These are phyloP conservation scores for Fusarium zealandicum DNA, from an alignment of 2,329 filamentous ascomycete species.

Conservation along the genomic window DNA sequence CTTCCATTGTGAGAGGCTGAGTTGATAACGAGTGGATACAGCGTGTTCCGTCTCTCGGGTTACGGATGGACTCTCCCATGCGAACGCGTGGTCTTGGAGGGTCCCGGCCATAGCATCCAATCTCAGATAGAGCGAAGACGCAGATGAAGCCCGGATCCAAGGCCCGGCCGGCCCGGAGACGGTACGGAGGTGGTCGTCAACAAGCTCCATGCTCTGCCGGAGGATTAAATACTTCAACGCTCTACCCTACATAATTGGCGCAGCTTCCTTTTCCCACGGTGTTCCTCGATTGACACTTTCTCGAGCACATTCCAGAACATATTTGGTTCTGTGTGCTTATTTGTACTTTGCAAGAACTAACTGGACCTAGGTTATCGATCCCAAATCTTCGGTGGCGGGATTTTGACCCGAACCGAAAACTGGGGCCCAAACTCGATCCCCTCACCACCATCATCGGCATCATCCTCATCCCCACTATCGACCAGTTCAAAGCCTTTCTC, in stretches of 20 bases:
- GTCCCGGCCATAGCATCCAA: not conserved
- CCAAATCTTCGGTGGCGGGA: not conserved
- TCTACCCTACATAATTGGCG: slow-evolving; percentile 10
- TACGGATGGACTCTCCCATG: slow-evolving; percentile 3
- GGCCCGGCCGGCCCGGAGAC: slow-evolving; percentile 34
- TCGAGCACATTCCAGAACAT: no score
- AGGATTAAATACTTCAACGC: not conserved
- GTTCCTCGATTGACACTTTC: no score
- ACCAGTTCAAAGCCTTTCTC: not conserved
- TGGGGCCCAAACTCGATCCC: not conserved
- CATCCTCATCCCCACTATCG: slow-evolving; percentile 27
- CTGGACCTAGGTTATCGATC: no score
- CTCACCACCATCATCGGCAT: slow-evolving; percentile 18
- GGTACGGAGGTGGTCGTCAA: slow-evolving; percentile 11
- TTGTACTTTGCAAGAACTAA: no score
- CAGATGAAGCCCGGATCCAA: slow-evolving; percentile 28
- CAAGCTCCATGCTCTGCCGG: slow-evolving; percentile 20
- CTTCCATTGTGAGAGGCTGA: not conserved
- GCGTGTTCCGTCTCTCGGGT: not conserved
- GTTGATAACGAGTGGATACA: no score
- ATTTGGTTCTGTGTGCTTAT: no score
- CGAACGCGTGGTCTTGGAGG: not conserved
- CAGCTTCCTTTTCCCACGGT: not conserved
- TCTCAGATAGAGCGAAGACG: slow-evolving; percentile 3
- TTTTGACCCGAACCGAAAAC: slow-evolving; percentile 14